Conservation (phyloP, 768 basidiomycete species). For the Rubroboletus pulcherrimus region DNA sequence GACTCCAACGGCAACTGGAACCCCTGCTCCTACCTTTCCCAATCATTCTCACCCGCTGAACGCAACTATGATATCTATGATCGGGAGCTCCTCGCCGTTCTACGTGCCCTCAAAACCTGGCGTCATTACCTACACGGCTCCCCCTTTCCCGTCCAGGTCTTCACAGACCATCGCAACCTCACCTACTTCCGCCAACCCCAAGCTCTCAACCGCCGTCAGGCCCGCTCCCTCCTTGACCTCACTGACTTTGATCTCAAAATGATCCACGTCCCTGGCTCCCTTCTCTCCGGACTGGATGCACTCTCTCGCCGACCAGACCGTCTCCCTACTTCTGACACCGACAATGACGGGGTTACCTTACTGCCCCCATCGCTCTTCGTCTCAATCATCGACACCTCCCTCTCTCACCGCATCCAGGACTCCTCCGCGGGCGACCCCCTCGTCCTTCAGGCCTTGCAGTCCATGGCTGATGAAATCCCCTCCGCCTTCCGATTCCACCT, state of each 20-base stretch:
- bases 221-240: neutral
- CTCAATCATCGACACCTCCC: rapidly evolving
- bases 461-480: neutral
- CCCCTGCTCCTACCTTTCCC: neutral
- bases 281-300: rapidly evolving
- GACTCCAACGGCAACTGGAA: neutral
- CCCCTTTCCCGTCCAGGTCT: neutral
- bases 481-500: rapidly evolving
- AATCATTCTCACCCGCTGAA: rapidly evolving
- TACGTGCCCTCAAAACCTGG: neutral
- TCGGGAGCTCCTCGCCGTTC: neutral
- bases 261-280: rapidly evolving
- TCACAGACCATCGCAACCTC: neutral
- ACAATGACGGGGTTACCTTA: rapidly evolving
- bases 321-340: rapidly evolving
- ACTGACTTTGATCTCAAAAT: neutral
- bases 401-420: neutral
- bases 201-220: rapidly evolving
- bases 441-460: neutral
- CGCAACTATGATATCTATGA: neutral
- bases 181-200: neutral
- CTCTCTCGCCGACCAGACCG: rapidly evolving
- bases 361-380: too few relatives aligned
- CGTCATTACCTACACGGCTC: neutral
- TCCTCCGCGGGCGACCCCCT: rapidly evolving